Conservation (phyloP, 192 early-diverging fungal genomes). For the Neocallimastix lanati region DNA sequence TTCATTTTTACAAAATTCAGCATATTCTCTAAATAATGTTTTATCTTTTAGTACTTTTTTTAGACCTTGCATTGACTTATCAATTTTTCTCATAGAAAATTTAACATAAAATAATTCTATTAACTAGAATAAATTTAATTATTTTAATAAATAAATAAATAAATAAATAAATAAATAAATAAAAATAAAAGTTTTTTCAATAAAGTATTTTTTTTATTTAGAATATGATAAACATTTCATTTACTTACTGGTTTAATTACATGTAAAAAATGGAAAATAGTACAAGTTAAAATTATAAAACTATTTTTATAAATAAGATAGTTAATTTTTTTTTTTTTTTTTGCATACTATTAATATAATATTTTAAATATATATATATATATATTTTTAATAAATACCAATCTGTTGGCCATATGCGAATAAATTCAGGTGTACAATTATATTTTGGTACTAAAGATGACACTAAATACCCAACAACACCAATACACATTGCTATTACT, state of each 20-base stretch:
- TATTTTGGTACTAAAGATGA: not conserved
- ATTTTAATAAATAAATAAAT: too few relatives aligned
- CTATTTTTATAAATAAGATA: not conserved
- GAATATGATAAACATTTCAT: too few relatives aligned
- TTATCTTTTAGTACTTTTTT: not conserved
- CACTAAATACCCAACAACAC: not conserved
- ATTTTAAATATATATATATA: too few relatives aligned
- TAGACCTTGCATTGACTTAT: not conserved
- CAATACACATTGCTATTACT: not conserved
- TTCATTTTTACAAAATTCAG: not conserved
- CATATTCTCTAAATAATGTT: not conserved
- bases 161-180: too few relatives aligned
- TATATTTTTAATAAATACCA: not conserved
- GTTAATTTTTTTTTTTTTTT: too few relatives aligned
- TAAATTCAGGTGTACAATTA: not conserved
- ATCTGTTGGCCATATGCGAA: not conserved
- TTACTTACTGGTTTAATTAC: not conserved
- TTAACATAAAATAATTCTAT: not conserved
- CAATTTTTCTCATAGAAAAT: not conserved
- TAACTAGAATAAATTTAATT: not conserved
- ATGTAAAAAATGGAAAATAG: not conserved
- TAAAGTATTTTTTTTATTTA: too few relatives aligned
- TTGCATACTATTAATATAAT: not conserved
- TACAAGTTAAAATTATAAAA: not conserved
- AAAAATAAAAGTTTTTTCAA: too few relatives aligned